Conservation (phyloP, 306 rosid genomes). For the Vicia villosa region DNA sequence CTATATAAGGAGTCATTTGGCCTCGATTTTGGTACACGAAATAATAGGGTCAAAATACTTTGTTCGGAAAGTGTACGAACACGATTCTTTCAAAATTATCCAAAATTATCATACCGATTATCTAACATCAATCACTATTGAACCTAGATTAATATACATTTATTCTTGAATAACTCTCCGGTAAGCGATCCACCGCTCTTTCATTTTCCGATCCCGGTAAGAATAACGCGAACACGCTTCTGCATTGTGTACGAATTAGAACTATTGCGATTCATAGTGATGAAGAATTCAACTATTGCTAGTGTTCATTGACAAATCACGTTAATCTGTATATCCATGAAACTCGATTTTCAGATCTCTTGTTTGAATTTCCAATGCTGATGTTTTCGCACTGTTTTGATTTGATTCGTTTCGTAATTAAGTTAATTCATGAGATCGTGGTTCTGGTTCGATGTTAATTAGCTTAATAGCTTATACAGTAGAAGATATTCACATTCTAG, state of each 20-base stretch:
- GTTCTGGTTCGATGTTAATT: neutral
- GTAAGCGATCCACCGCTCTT: constrained; percentile 38
- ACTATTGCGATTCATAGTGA: too few relatives aligned
- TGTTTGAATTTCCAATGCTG: constrained; percentile 3
- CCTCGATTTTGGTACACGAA: too few relatives aligned
- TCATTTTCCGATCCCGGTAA: neutral
- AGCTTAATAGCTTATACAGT: neutral
- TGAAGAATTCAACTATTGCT: neutral
- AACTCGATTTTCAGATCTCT: constrained; percentile 40
- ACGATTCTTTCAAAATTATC: too few relatives aligned
- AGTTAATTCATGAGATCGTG: neutral
- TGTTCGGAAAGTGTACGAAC: too few relatives aligned
- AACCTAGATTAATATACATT: too few relatives aligned
- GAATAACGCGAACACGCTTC: neutral
- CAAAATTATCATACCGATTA: too few relatives aligned
- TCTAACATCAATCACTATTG: too few relatives aligned
- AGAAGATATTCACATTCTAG: too few relatives aligned
- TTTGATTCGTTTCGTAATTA: constrained; percentile 10
- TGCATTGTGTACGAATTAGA: neutral
- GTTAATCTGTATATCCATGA: constrained; percentile 17
- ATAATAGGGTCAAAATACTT: too few relatives aligned
- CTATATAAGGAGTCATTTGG: too few relatives aligned
- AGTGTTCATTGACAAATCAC: constrained; percentile 6
- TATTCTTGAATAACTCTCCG: too few relatives aligned
- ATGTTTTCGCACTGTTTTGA: neutral